A percentile compares a stretch with the other conserved stretches of the same genome.
phyloP scores from a whole-genome alignment of 192 early-diverging fungal species.

The Coemansia furcata region DNA sequence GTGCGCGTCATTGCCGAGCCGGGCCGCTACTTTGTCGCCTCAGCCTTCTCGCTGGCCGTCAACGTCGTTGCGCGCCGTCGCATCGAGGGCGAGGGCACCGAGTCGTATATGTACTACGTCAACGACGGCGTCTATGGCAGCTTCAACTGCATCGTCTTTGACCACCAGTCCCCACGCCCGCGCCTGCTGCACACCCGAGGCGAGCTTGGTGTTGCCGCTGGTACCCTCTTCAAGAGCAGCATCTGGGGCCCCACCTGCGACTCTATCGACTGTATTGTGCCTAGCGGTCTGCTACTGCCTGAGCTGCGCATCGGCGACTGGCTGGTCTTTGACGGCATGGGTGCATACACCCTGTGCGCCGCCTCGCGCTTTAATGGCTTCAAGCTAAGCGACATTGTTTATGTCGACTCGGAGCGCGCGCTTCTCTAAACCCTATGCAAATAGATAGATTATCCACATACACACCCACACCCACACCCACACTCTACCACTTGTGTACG shows the following conservation, averaged over 20 bases:
- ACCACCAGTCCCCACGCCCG: conserved; percentile 80
- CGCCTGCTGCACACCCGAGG: conserved; percentile 61
- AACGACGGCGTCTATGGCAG: conserved; percentile 98
- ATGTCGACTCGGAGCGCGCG: conserved; percentile 71
- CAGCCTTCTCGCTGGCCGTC: conserved; percentile 91
- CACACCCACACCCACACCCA: too few relatives aligned
- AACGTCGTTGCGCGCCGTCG: conserved; percentile 91
- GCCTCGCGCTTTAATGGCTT: conserved; percentile 89
- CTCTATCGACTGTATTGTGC: conserved; percentile 91
- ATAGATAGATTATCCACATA: too few relatives aligned
- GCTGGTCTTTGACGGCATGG: conserved; percentile 94
- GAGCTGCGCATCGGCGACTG: conserved; percentile 93
- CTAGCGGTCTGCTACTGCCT: conserved; percentile 61
- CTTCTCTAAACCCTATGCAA: conserved; percentile 3
- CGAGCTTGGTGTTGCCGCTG: conserved; percentile 26
- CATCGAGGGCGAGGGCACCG: conserved; percentile 53
- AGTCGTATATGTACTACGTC: conserved; percentile 81
- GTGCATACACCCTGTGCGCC: conserved; percentile 93
- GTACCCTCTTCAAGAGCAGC: conserved; percentile 54
- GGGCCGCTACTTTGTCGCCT: conserved; percentile 92
- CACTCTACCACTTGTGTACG: conserved; percentile 8
- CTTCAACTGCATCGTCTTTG: conserved; percentile 99
- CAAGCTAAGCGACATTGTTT: conserved; percentile 75
- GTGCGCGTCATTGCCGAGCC: conserved; percentile 97
- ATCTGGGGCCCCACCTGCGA: conserved; percentile 99